A percentile compares a stretch with the other conserved stretches of the same genome.
These are phyloP conservation scores for Botrytis tulipae DNA, from an alignment of 2,329 filamentous ascomycete genomes.

Conservation along the genomic window DNA sequence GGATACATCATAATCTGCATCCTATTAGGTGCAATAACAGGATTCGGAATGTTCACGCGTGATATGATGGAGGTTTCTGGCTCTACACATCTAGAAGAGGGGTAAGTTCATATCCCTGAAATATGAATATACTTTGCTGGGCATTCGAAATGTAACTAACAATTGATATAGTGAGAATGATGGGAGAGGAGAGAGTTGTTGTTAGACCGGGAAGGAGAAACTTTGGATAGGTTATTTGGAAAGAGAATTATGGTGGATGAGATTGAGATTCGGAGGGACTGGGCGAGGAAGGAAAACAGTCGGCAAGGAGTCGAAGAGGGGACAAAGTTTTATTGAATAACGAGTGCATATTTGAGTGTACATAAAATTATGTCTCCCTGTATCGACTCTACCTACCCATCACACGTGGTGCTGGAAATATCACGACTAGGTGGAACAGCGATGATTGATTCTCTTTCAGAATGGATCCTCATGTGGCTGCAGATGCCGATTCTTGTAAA, in stretches of 20 bases:
- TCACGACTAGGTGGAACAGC: background rate
- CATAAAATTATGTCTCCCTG: background rate
- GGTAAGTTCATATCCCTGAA: background rate
- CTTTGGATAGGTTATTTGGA: background rate
- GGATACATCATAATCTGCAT: conserved; percentile 33
- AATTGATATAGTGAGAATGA: background rate
- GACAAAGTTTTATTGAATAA: background rate
- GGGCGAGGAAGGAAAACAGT: background rate
- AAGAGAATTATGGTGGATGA: background rate
- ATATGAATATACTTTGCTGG: background rate
- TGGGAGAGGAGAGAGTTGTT: background rate
- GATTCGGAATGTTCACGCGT: conserved; percentile 31
- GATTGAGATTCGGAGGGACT: background rate
- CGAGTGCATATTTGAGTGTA: background rate
- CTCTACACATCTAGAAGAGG: background rate
- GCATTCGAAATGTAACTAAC: background rate
- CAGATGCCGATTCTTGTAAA: background rate
- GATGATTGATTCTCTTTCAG: background rate
- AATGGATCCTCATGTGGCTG: background rate
- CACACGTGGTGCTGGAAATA: background rate
- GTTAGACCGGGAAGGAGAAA: background rate
- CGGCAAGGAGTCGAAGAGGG: background rate
- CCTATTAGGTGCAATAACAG: conserved; percentile 26
- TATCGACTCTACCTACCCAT: background rate
- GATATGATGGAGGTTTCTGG: conserved; percentile 22